Evolutionary conservation across 345 rosid species (phyloP).

Genomic region (Clausena lansium): DNA sequence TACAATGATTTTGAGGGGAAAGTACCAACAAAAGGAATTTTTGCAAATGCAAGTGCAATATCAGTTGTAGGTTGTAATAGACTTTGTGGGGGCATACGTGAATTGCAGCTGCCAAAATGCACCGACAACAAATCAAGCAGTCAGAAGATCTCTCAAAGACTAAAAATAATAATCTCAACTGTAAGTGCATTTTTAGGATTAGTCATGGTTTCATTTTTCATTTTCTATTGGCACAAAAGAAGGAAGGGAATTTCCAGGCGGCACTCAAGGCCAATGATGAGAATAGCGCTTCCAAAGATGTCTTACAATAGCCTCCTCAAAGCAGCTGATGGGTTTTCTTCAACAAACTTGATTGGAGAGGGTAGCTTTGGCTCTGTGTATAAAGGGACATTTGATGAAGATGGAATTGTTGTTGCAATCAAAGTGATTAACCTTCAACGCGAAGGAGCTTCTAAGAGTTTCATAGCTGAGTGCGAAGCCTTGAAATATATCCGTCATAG

Average conservation of each 20-base stretch:
- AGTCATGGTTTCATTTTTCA: neutral
- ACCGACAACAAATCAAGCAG: neutral
- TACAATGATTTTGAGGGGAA: conserved; percentile 21
- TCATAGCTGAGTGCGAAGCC: neutral
- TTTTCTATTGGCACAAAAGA: neutral
- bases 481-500: neutral
- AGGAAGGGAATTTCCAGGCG: neutral
- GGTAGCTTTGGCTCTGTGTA: conserved; percentile 11
- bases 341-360: neutral
- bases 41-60: conserved; percentile 15
- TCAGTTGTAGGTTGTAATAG: conserved; percentile 14
- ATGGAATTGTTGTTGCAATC: neutral
- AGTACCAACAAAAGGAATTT: conserved; percentile 27
- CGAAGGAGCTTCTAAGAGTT: conserved; percentile 3
- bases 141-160: neutral
- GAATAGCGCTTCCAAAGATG: neutral
- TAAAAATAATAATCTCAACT: conserved; percentile 5
- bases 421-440: conserved; percentile 18
- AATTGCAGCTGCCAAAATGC: conserved; percentile 16
- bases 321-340: conserved; percentile 11
- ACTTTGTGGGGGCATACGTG: conserved; percentile 26
- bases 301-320: neutral
- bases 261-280: too few relatives aligned
- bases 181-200: neutral
- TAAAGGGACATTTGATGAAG: conserved; percentile 1